Conservation (phyloP, 1,284 basidiomycete species). For the Papiliotrema fonsecae region DNA sequence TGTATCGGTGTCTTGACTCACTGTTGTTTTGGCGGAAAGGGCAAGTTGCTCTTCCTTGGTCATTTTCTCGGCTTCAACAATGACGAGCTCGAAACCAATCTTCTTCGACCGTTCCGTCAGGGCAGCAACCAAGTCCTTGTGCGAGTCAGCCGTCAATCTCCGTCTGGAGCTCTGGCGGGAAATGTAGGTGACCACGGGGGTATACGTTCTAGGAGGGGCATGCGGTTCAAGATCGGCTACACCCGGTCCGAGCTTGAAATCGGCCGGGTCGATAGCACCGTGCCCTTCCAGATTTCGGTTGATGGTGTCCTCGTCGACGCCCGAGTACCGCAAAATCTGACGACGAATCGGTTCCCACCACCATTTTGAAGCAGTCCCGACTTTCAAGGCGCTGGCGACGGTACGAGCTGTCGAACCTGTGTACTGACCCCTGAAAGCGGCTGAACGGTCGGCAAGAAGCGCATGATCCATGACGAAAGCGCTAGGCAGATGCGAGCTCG, state of each 20-base stretch:
- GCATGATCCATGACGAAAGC: conserved; percentile 47
- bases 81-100: conserved; percentile 60
- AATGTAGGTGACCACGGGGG: conserved; percentile 68
- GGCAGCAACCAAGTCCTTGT: conserved; percentile 57
- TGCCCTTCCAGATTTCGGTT: conserved; percentile 42
- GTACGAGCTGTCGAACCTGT: conserved; percentile 66
- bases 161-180: conserved; percentile 60
- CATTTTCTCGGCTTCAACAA: conserved; percentile 45
- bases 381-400: conserved; percentile 44
- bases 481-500: conserved; percentile 37
- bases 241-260: conserved; percentile 38
- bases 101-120: conserved; percentile 55
- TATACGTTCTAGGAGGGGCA: conserved; percentile 29
- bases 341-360: conserved; percentile 69
- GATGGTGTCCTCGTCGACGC: conserved; percentile 49
- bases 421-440: conserved; percentile 60
- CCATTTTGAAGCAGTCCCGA: conserved; percentile 51
- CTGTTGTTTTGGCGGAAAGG: conserved; percentile 44
- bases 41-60: conserved; percentile 47
- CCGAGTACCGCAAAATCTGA: conserved; percentile 61
- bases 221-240: conserved; percentile 21
- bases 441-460: conserved; percentile 67
- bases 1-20: conserved; percentile 12
- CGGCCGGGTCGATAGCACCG: conserved; percentile 41
- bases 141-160: conserved; percentile 59